Evolutionary conservation across 495 filamentous ascomycete genomes (phyloP).

Genomic region (Neurospora sp.): DNA sequence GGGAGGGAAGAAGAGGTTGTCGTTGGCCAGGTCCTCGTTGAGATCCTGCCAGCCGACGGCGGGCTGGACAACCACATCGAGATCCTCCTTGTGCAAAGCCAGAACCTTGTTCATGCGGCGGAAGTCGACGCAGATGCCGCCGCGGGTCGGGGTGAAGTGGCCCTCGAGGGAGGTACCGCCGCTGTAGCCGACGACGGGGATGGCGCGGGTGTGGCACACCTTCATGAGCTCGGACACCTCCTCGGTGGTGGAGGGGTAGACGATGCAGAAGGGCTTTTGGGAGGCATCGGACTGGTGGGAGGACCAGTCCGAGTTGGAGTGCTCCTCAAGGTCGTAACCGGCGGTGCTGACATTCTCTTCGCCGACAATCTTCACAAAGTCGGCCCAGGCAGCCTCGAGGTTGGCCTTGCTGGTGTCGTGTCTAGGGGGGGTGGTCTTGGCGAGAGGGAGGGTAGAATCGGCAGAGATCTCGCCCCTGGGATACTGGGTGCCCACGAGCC

Average conservation of each 20-base stretch:
- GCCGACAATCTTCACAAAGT: conserved; percentile 79
- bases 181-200: conserved; percentile 67
- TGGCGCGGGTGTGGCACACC: conserved; percentile 56
- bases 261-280: conserved; percentile 47
- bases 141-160: conserved; percentile 63
- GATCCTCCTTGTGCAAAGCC: conserved; percentile 57
- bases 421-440: conserved; percentile 44
- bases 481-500: conserved; percentile 57
- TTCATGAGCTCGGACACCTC: conserved; percentile 67
- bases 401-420: conserved; percentile 66
- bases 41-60: conserved; percentile 70
- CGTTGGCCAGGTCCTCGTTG: conserved; percentile 58
- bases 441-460: conserved; percentile 64
- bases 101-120: conserved; percentile 65
- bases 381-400: conserved; percentile 87
- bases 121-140: conserved; percentile 73
- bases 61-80: conserved; percentile 76
- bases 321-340: conserved; percentile 52
- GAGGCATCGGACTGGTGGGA: conserved; percentile 49
- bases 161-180: conserved; percentile 76
- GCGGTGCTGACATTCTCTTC: conserved; percentile 74
- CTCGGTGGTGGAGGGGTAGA: conserved; percentile 55
- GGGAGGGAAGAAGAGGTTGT: conserved; percentile 72
- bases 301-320: conserved; percentile 84
- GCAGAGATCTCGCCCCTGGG: conserved; percentile 44